These are phyloP conservation scores for Tripterygium wilfordii DNA, from an alignment of 177 flowering plant genomes.

Conservation along the genomic window DNA sequence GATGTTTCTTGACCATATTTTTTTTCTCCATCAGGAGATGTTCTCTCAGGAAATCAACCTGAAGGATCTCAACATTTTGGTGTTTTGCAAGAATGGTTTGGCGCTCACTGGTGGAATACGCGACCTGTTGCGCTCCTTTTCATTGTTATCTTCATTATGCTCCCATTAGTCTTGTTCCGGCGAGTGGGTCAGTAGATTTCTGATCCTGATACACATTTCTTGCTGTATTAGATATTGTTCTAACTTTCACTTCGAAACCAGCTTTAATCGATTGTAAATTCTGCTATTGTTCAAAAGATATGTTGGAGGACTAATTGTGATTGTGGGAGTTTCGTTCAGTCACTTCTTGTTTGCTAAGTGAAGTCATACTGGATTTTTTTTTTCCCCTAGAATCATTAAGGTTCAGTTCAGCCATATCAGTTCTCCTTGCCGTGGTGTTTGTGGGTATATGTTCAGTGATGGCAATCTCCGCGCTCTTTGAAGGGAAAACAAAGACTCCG, in stretches of 20 bases:
- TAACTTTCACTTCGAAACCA: too few species aligned
- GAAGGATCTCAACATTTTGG: constrained; percentile 51
- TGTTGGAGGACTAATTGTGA: too few species aligned
- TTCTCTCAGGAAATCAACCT: constrained; percentile 40
- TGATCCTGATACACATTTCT: background rate
- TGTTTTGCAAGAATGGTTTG: constrained; percentile 73
- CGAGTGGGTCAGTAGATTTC: constrained; percentile 74
- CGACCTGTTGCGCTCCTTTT: constrained; percentile 40
- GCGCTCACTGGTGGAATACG: constrained; percentile 69
- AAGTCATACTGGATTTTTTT: background rate
- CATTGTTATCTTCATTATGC: constrained; percentile 34
- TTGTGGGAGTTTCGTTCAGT: too few species aligned
- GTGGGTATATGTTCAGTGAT: constrained; percentile 65
- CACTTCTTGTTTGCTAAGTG: background rate
- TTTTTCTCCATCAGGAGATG: constrained; percentile 74
- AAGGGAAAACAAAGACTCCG: constrained; percentile 54
- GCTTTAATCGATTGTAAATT: too few species aligned
- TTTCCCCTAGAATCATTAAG: constrained; percentile 64
- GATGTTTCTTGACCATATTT: background rate
- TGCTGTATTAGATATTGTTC: too few species aligned
- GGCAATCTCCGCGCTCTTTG: constrained; percentile 52
- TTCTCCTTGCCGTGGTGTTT: constrained; percentile 77
- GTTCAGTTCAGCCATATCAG: constrained; percentile 72
- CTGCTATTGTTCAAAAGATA: too few species aligned
- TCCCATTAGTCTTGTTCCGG: constrained; percentile 48